Evolutionary conservation across 352 stramenopile species (phyloP).

Genomic region (Phytophthora foliorum): DNA sequence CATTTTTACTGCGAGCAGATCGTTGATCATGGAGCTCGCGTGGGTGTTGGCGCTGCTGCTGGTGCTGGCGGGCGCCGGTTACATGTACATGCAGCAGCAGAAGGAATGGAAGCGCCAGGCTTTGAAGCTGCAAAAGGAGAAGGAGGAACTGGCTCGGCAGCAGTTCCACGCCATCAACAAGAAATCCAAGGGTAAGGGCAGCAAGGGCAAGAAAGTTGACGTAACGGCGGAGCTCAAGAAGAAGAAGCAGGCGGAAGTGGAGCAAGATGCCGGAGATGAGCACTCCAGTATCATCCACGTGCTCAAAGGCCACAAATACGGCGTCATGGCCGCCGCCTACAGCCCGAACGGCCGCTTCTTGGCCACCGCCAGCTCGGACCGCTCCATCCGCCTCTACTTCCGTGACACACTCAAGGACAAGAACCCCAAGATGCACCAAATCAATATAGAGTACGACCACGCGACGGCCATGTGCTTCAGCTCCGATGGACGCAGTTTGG

Average conservation of each 20-base stretch:
- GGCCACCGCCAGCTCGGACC: constrained; percentile 78
- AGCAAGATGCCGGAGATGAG: constrained; percentile 34
- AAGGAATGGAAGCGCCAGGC: constrained; percentile 55
- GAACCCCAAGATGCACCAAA: constrained; percentile 66
- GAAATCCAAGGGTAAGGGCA: constrained; percentile 66
- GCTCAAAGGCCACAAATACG: constrained; percentile 81
- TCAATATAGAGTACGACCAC: constrained; percentile 86
- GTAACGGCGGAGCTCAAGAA: constrained; percentile 82
- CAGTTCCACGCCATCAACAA: constrained; percentile 60
- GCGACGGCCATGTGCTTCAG: constrained; percentile 81
- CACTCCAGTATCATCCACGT: constrained; percentile 55
- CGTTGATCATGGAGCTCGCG: constrained; percentile 39
- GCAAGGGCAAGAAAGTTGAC: constrained; percentile 67
- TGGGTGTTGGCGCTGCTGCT: constrained; percentile 73
- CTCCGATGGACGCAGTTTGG: constrained; percentile 76
- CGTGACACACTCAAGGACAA: constrained; percentile 73
- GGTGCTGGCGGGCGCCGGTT: constrained; percentile 59
- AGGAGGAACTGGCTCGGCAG: constrained; percentile 59
- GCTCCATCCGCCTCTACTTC: constrained; percentile 77
- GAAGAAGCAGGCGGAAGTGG: constrained; percentile 24
- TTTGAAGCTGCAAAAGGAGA: constrained; percentile 52
- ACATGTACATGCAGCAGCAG: constrained; percentile 68
- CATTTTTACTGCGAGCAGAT: constrained; percentile 13
- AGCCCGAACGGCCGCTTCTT: constrained; percentile 85
- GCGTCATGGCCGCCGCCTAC: constrained; percentile 70